Percentiles rank a stretch among this genome's conserved stretches.
Conservation (phyloP, 2,329 filamentous ascomycete genomes). For the Beauveria sp. region DNA sequence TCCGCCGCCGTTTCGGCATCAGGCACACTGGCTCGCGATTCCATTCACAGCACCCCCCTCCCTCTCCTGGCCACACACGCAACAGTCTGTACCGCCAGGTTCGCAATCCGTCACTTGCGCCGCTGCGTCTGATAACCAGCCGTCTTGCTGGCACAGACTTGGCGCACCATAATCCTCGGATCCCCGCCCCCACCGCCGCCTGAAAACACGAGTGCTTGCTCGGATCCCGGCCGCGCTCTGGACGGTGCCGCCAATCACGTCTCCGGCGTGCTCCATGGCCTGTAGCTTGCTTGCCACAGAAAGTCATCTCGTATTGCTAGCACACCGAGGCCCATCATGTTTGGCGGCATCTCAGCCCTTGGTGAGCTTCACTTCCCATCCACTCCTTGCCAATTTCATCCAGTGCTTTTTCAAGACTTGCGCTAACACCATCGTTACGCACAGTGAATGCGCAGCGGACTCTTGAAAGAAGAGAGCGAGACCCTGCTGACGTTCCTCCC, state of each 20-base stretch:
- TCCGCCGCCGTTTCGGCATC: neutral
- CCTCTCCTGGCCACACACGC: no score
- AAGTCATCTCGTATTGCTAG: neutral
- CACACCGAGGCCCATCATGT: neutral
- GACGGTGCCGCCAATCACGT: neutral
- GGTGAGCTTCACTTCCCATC: neutral
- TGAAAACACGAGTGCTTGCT: neutral
- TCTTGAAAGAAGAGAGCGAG: slow-evolving; percentile 28
- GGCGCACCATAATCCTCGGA: neutral
- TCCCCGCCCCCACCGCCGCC: neutral
- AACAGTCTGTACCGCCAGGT: no score
- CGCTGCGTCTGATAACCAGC: no score
- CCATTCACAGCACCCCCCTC: neutral
- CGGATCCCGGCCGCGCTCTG: neutral
- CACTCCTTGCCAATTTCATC: neutral
- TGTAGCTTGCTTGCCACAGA: neutral
- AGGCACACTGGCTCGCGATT: neutral
- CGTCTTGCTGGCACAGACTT: neutral
- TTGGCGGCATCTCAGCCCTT: neutral
- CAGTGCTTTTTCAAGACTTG: neutral
- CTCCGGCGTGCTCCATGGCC: neutral
- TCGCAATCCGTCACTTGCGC: no score
- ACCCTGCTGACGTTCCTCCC: slow-evolving; percentile 46
- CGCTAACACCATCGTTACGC: neutral
- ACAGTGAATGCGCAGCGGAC: neutral